Percentiles rank a stretch among this genome's conserved stretches.
These are phyloP conservation scores for Geotrichum europaeum DNA, from an alignment of 1,139 yeast genomes.

Conservation along the genomic window DNA sequence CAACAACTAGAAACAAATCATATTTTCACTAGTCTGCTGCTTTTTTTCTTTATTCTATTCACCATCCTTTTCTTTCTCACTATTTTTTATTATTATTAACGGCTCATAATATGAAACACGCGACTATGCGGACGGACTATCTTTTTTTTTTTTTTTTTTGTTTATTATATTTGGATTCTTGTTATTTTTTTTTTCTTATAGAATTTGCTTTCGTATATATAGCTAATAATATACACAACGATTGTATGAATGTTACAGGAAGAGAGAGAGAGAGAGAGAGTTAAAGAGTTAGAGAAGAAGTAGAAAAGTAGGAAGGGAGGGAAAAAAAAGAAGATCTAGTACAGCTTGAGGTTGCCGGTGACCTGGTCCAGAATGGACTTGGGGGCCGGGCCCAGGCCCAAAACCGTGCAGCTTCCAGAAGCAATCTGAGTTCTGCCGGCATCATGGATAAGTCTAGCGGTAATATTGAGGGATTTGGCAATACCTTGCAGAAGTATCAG, in stretches of 20 bases:
- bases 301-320: neutral
- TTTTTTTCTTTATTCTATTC: neutral
- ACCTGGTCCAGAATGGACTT: conserved; percentile 70
- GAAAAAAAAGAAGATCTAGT: conserved; percentile 35
- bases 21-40: neutral
- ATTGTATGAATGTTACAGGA: neutral
- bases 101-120: neutral
- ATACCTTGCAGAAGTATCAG: conserved; percentile 73
- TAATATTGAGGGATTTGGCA: conserved; percentile 74
- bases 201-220: neutral
- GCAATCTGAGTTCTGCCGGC: conserved; percentile 97
- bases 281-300: neutral
- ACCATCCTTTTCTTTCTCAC: neutral
- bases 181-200: neutral
- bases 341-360: conserved; percentile 71
- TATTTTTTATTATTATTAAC: neutral
- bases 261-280: neutral
- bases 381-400: conserved; percentile 98
- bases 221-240: neutral
- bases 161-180: neutral
- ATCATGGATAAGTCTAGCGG: conserved; percentile 78
- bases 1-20: neutral
- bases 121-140: neutral
- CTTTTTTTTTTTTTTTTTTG: neutral
- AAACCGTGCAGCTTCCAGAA: conserved; percentile 89